A percentile compares a stretch with the other conserved stretches of the same genome.
Evolutionary conservation across 345 rosid species (phyloP).

Genomic region (Linum lewisii): DNA sequence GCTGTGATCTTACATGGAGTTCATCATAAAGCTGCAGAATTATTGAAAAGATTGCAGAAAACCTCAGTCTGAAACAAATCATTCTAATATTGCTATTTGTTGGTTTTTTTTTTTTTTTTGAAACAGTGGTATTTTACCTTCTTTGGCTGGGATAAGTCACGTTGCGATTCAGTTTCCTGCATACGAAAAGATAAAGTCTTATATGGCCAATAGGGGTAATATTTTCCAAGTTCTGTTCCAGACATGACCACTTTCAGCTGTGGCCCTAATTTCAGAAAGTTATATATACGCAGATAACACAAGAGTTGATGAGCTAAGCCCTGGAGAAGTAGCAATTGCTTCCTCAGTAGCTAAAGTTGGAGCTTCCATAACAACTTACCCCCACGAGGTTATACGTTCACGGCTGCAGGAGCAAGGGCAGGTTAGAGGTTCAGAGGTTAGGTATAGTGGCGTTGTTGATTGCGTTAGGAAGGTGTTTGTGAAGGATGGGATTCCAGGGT

Average conservation of each 20-base stretch:
- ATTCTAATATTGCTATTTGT: background rate
- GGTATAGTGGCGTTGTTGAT: constrained; percentile 57
- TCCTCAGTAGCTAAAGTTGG: constrained; percentile 68
- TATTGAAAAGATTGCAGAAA: too few species aligned
- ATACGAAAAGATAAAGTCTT: constrained; percentile 72
- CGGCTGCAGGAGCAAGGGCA: constrained; percentile 97
- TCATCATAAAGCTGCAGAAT: too few species aligned
- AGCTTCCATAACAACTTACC: constrained; percentile 82
- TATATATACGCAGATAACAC: constrained; percentile 42
- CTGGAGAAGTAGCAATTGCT: constrained; percentile 64
- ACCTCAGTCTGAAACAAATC: constrained; percentile 2
- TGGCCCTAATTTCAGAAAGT: background rate
- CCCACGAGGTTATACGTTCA: constrained; percentile 93
- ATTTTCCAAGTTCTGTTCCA: constrained; percentile 1
- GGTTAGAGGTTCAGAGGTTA: constrained; percentile 32
- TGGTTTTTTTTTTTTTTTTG: constrained; percentile 15
- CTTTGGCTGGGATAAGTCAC: constrained; percentile 85
- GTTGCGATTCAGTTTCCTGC: constrained; percentile 97
- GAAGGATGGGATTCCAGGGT: constrained; percentile 62
- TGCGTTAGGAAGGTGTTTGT: constrained; percentile 60
- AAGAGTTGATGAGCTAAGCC: constrained; percentile 44
- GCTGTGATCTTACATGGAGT: background rate
- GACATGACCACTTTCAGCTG: background rate
- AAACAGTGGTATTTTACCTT: constrained; percentile 88
- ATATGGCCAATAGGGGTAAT: constrained; percentile 66